Evolutionary conservation across 2,329 filamentous ascomycete species (phyloP).

Genomic region (Aplosporella prunicola): DNA sequence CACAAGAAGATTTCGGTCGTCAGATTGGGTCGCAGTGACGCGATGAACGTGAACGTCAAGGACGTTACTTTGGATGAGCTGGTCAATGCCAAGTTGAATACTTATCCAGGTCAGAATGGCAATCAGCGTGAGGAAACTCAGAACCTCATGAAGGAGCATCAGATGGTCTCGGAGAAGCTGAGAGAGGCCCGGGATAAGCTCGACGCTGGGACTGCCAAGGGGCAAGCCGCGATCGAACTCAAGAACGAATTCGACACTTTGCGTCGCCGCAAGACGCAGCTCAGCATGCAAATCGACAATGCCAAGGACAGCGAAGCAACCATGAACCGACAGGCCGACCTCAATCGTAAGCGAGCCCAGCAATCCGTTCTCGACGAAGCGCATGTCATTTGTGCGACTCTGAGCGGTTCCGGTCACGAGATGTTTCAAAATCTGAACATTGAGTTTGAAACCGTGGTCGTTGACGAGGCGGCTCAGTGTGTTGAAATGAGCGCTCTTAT

Average conservation of each 20-base stretch:
- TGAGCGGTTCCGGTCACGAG: constrained; percentile 92
- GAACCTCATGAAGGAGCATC: constrained; percentile 62
- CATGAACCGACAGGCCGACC: constrained; percentile 71
- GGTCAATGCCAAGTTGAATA: constrained; percentile 61
- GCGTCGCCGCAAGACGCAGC: constrained; percentile 63
- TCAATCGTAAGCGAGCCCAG: constrained; percentile 74
- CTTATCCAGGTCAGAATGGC: constrained; percentile 27
- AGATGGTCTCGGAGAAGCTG: constrained; percentile 54
- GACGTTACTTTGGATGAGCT: constrained; percentile 92
- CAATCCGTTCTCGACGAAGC: constrained; percentile 85
- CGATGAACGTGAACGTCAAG: constrained; percentile 78
- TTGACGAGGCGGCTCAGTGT: constrained; percentile 96
- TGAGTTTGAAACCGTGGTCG: constrained; percentile 97
- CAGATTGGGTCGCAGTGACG: constrained; percentile 81
- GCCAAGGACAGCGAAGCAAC: constrained; percentile 79
- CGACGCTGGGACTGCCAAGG: constrained; percentile 49
- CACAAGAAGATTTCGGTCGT: constrained; percentile 74
- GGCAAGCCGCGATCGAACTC: constrained; percentile 54
- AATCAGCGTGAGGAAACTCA: constrained; percentile 43
- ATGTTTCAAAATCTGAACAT: constrained; percentile 93
- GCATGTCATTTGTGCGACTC: constrained; percentile 87
- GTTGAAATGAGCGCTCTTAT: constrained; percentile 95
- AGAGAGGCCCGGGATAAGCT: constrained; percentile 61
- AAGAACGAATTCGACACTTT: constrained; percentile 69
- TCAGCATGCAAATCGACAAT: constrained; percentile 77